Evolutionary conservation across 169 alveolate species (phyloP), one percentile per base, ranked within the genome.

Genomic region (Plasmodium blacklocki): DNA sequence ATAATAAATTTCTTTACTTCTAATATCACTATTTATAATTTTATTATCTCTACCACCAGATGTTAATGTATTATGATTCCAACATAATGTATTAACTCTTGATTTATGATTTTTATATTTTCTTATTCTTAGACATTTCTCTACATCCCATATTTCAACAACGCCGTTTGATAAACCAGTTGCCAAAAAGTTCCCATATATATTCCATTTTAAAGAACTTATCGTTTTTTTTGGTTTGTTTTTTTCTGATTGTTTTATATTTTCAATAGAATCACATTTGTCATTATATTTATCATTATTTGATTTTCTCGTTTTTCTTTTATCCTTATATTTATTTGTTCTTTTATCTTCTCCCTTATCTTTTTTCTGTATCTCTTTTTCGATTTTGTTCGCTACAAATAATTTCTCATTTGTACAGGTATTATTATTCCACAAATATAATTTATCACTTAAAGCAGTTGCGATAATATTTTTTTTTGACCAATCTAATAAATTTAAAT

Each of bases 11-110:
- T 93, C 94, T 23, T 92, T 88, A 50, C 93, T 91, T 90, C 99
- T 88, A 23, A 95, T 70, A 74, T 97, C 99, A 75, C 97, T 94
- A 52, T 88, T 80, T 18, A 95, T 70, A 18, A 97, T 97, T 15
- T 90, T 88, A 66, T 92, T 94, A 92, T 97, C 99, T 90, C 97
- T 74, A 59, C 98, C 96, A n/a, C 99, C 99, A 18, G 98, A 90
- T 49, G 97, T 94, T 60, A 97, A 85, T 2, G 95, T 64, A 18
- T 92, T 90, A 26, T 94, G 92, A 64, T 96, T 90, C 98, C 98
- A 97, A 45, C 97, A 95, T 56, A 95, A 75, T 19, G 98, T 86
- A 11, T 98, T 98, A 47, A 97, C 98, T 94, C 99, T 90, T 26
- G 93, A 96, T 32, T 91, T 83, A 88, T 97, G 99, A n/a, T 98